These are phyloP conservation scores for Ganoderma sinense DNA, from an alignment of 1,284 basidiomycete species.

Conservation along the genomic window DNA sequence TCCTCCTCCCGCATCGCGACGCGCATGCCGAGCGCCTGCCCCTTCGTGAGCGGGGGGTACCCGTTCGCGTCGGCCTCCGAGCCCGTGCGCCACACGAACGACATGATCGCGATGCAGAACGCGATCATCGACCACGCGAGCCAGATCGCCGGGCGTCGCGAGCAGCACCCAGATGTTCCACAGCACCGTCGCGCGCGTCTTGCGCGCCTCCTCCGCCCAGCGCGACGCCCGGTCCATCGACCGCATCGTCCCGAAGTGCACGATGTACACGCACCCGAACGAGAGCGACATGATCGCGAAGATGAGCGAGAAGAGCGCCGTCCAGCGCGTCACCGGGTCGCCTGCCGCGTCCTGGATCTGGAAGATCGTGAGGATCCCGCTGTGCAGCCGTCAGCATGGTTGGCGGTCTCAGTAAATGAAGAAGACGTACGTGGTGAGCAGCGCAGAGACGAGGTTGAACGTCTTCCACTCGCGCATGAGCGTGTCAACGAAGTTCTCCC, in stretches of 20 bases:
- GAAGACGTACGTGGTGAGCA: slow-evolving; percentile 68
- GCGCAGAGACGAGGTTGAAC: slow-evolving; percentile 74
- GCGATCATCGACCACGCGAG: slow-evolving; percentile 80
- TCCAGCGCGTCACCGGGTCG: slow-evolving; percentile 72
- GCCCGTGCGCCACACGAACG: slow-evolving; percentile 78
- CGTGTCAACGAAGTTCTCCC: slow-evolving; percentile 77
- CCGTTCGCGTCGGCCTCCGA: slow-evolving; percentile 50
- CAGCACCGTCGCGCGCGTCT: slow-evolving; percentile 66
- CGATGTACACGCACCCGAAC: slow-evolving; percentile 81
- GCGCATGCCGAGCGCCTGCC: slow-evolving; percentile 58
- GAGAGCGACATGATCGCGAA: slow-evolving; percentile 77
- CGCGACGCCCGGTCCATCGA: slow-evolving; percentile 77
- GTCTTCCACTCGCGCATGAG: slow-evolving; percentile 81
- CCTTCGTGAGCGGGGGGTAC: slow-evolving; percentile 38
- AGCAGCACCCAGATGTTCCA: slow-evolving; percentile 87
- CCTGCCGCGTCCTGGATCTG: slow-evolving; percentile 65
- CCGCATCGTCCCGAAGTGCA: slow-evolving; percentile 81
- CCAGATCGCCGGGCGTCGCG: slow-evolving; percentile 77
- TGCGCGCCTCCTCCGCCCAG: slow-evolving; percentile 82
- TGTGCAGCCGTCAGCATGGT: slow-evolving; percentile 37
- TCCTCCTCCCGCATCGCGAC: no score
- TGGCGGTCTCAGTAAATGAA: neutral
- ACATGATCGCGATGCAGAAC: slow-evolving; percentile 72
- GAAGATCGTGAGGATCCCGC: slow-evolving; percentile 79
- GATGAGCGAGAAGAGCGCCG: slow-evolving; percentile 70